These are phyloP conservation scores for Phytophthora melonis DNA, from an alignment of 352 stramenopile genomes.

Conservation along the genomic window DNA sequence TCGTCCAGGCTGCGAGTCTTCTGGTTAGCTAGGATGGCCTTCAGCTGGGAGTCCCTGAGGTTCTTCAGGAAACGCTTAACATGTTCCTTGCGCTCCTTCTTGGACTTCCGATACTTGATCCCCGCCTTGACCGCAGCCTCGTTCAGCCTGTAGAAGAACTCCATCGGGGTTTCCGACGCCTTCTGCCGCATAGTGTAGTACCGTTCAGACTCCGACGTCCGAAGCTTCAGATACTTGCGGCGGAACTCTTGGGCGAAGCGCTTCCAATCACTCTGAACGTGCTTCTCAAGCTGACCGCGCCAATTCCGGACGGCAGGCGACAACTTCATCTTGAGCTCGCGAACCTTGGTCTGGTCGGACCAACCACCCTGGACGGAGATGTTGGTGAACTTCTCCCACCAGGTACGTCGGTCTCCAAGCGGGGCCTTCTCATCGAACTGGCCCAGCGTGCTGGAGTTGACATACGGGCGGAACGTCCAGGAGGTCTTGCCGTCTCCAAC, in stretches of 20 bases:
- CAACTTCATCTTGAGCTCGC: neutral
- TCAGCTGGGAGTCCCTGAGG: neutral
- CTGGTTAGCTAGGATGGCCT: neutral
- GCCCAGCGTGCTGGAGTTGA: no score
- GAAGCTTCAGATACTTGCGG: neutral
- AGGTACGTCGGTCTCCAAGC: no score
- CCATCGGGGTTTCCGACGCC: neutral
- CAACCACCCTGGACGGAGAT: no score
- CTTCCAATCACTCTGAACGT: neutral
- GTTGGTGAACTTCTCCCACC: no score
- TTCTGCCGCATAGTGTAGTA: neutral
- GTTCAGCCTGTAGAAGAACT: neutral
- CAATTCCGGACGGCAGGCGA: neutral
- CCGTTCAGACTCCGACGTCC: neutral
- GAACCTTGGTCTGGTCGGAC: neutral
- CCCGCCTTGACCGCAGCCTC: neutral
- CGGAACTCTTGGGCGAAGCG: neutral
- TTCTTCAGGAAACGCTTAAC: neutral
- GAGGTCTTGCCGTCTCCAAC: no score
- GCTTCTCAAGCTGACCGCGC: neutral
- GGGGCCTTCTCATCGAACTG: no score
- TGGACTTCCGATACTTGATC: neutral
- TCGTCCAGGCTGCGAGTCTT: neutral
- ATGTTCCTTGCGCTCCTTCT: neutral
- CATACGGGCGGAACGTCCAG: no score